Percentiles rank a stretch among this genome's conserved stretches.
Evolutionary conservation across 176 grass and related monocot genomes (phyloP).

Genomic region (Oryza nivara): DNA sequence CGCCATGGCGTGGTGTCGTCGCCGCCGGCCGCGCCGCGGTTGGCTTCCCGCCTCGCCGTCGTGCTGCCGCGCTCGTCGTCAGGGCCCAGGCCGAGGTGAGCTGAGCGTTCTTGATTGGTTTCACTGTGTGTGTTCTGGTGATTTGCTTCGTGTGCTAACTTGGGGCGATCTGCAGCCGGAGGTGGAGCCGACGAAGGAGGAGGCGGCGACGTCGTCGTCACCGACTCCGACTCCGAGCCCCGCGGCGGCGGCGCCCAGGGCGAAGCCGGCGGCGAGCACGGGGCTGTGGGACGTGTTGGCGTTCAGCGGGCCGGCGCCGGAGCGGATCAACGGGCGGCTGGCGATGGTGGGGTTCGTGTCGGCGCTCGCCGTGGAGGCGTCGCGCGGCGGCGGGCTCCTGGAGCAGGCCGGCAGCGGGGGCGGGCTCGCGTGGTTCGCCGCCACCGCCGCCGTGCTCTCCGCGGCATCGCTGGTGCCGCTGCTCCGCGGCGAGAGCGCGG

Average conservation of each 20-base stretch:
- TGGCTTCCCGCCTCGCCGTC: background rate
- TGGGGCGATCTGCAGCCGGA: background rate
- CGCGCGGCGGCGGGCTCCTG: slow-evolving; percentile 42
- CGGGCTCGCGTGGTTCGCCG: slow-evolving; percentile 53
- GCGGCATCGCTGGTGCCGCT: slow-evolving; percentile 72
- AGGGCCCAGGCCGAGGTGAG: slow-evolving; percentile 29
- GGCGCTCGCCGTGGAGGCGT: slow-evolving; percentile 63
- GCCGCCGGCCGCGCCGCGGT: background rate
- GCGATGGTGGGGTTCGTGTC: slow-evolving; percentile 44
- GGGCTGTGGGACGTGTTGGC: slow-evolving; percentile 60
- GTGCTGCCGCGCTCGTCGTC: background rate
- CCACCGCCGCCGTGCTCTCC: slow-evolving; percentile 47
- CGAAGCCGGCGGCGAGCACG: slow-evolving; percentile 22
- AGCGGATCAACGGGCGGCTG: slow-evolving; percentile 70
- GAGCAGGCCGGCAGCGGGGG: slow-evolving; percentile 48
- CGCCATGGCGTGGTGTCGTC: background rate
- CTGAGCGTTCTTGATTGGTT: background rate
- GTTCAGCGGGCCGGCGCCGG: slow-evolving; percentile 67
- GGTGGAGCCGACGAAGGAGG: background rate
- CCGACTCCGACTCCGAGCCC: background rate
- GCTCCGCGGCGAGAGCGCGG: slow-evolving; percentile 55
- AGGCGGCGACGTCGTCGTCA: background rate
- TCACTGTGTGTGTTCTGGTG: background rate
- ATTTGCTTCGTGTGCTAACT: background rate
- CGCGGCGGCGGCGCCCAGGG: background rate